Base-by-base conservation (phyloP, 371 early-diverging fungal species). In the Saksenaea oblongispora region DNA sequence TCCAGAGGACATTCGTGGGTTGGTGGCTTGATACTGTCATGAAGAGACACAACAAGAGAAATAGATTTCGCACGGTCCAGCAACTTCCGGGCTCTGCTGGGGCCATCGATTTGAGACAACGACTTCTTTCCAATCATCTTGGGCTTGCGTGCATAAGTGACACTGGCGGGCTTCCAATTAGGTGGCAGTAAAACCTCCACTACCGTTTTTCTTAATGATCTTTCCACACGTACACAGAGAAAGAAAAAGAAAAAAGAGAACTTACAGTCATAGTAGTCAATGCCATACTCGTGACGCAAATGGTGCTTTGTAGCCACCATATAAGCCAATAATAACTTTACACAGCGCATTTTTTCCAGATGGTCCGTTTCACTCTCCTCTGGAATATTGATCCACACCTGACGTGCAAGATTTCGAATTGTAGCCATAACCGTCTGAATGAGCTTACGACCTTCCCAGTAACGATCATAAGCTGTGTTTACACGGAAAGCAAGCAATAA, bases 81-180 rank as follows among this genome's bases (percentile, higher is more conserved):
- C 28, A 56, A 17, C 22, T 27, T 11, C 9, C 22, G 51, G 17
- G 51, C 51, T 47, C 22, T 39, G 39, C n/a, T 47, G 3, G n/a
- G 51, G 0, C 9, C 22, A 22, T 22, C 22, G 11, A 47, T 15
- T 59, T 31, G 22, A 14, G 18, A 41, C 39, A 94, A 92, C 5
- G 95, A 97, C 82, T 97, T 96, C 72, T 95, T 97, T 84, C 96
- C 96, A 0, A 89, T 91, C 34, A 88, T 92, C 24, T 69, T 95
- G 36, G 82, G 87, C 55, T 93, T 96, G 10, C 11, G 17, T 47
- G 51, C 61, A 37, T 54, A 34, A n/a, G 54, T 44, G 1, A 65
- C 59, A 36, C 65, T 65, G 34, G 53, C 39, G 13, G 65, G 65
- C 41, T 34, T 26, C 65, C 65, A 65, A 15, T 58, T 62, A 72